These are phyloP conservation scores for Rhynchosporium agropyri DNA, from an alignment of 2,329 filamentous ascomycete genomes.

Conservation along the genomic window DNA sequence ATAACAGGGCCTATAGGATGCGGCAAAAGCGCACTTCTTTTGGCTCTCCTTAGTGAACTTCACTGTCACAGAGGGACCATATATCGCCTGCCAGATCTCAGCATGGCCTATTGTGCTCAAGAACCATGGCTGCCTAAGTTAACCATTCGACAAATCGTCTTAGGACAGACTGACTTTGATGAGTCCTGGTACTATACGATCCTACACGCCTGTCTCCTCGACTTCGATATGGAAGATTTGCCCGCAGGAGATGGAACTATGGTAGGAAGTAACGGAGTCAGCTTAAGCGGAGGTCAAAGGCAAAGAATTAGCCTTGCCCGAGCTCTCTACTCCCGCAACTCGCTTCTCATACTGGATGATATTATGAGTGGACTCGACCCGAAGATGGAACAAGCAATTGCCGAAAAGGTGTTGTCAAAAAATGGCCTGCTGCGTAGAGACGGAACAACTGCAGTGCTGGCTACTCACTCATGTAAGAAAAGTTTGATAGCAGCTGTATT, in stretches of 20 bases:
- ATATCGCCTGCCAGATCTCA: neutral
- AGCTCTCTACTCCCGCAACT: constrained; percentile 43
- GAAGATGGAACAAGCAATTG: constrained; percentile 32
- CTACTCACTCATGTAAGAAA: constrained; percentile 36
- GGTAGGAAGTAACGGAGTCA: constrained; percentile 40
- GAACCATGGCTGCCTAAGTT: constrained; percentile 49
- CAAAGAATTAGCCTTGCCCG: constrained; percentile 54
- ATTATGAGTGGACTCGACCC: constrained; percentile 39
- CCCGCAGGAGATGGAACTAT: constrained; percentile 32
- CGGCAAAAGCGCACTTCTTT: too few species aligned
- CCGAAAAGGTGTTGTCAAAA: constrained; percentile 28
- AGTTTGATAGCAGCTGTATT: neutral
- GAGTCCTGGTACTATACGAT: constrained; percentile 63
- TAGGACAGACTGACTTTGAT: constrained; percentile 35
- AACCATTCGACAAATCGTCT: constrained; percentile 46
- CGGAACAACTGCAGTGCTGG: constrained; percentile 44
- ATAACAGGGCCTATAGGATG: too few species aligned
- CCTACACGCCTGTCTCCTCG: constrained; percentile 64
- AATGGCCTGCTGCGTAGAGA: constrained; percentile 31
- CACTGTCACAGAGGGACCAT: neutral
- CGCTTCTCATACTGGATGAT: constrained; percentile 37
- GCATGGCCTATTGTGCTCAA: constrained; percentile 48
- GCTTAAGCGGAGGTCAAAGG: constrained; percentile 38
- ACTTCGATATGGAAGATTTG: constrained; percentile 53
- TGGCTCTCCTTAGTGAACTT: too few species aligned